A percentile compares a stretch with the other conserved stretches of the same genome.
Evolutionary conservation across 179 eudicot species (phyloP).

Genomic region (Spergularia azorica): DNA sequence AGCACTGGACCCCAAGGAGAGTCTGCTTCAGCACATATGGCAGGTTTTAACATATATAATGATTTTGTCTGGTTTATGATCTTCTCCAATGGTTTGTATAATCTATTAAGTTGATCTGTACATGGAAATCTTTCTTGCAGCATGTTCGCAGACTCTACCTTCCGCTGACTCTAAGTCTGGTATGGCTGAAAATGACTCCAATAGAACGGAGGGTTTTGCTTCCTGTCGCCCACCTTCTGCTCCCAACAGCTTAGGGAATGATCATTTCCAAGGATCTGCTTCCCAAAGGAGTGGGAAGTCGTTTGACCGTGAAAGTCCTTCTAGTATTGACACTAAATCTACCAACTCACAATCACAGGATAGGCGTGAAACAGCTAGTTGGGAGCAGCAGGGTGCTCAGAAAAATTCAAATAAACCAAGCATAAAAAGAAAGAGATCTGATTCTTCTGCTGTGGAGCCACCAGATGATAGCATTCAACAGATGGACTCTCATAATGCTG

Average conservation of each 20-base stretch:
- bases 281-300: constrained; percentile 60
- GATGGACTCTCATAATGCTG: constrained; percentile 36
- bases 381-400: constrained; percentile 63
- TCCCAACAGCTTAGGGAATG: constrained; percentile 58
- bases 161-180: constrained; percentile 50
- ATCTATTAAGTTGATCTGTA: constrained; percentile 12
- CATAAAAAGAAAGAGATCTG: constrained; percentile 65
- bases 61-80: neutral
- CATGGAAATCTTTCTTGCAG: constrained; percentile 34
- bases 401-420: constrained; percentile 48
- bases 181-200: constrained; percentile 52
- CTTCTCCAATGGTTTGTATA: neutral
- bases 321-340: constrained; percentile 72
- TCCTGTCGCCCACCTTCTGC: constrained; percentile 56
- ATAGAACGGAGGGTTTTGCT: constrained; percentile 45
- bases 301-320: constrained; percentile 71
- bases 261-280: constrained; percentile 60
- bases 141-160: constrained; percentile 55
- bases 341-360: constrained; percentile 61
- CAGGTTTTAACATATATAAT: constrained; percentile 42
- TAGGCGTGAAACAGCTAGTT: constrained; percentile 55
- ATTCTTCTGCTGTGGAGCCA: constrained; percentile 44
- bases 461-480: constrained; percentile 48
- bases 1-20: constrained; percentile 69
- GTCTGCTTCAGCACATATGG: constrained; percentile 57